Base-by-base conservation (phyloP, 2,329 filamentous ascomycete genomes). In the Penicillium italicum region DNA sequence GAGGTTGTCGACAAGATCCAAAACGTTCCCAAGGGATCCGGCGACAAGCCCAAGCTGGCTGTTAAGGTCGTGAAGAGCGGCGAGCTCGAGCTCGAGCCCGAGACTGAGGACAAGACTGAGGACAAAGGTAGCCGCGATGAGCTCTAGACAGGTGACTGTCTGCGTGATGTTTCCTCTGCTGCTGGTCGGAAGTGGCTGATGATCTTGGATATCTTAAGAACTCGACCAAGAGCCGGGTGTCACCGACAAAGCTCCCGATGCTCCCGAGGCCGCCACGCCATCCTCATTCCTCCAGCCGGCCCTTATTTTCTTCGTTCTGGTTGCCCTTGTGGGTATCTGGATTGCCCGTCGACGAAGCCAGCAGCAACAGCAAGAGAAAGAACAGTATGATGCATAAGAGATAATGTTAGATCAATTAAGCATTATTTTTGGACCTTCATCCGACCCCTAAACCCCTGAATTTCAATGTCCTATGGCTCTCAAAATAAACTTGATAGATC, bases 21-120 rank as follows among this genome's bases (percentile, higher is more conserved):
- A 75, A 84, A 85, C 64, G 77, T 83, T 10, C 73, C 79, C 51
- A 87, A 86, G 73, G 78, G 72, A 52, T 60, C 72, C 22, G 76
- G 77, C 57, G 83, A 87, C 75, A 84, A 80, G 74, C 85, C 85
- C 37, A 65, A 65, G 53, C 75, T 82, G 72, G 72, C 79, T 5
- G 79, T 89, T 70, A 87, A 82, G 75, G 85, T 88, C 58, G 80
- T 75, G 56, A 86, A 88, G 77, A 84, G 82, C 69, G 85, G 85
- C 66, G 84, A 87, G 76, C 74, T 87, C 57, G 78, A 83, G 69
- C 75, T 84, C 53, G 80, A 81, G 59, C 74, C 62, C 18, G 63
- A 66, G 24, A 53, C 64, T 31, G 60, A 63, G 50, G 68, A 68
- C 59, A 83, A 66, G 24, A 53, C 64, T 31, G 60, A 63, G 50